Base-by-base conservation (phyloP, 2,329 filamentous ascomycete species). In the Zymoseptoria pseudotritici region DNA sequence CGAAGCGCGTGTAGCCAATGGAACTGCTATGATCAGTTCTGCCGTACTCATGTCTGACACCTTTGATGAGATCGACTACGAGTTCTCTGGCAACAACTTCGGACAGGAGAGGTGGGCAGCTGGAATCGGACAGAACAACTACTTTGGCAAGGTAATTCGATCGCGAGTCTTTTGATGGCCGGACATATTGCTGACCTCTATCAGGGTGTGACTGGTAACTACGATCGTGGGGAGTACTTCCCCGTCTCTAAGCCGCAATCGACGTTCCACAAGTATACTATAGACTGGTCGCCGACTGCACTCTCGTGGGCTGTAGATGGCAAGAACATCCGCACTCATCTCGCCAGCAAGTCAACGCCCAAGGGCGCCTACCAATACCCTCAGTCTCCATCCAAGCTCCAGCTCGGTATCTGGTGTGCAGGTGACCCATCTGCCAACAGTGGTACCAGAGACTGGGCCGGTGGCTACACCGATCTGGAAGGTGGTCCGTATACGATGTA, bases 231-330 rank as follows among this genome's bases (percentile, higher is more conserved):
- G 50, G 57, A 66, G 52, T 73, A 72, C 56, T 74, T 77, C 56
- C 65, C 71, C 9, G 74, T 77, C 53, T 59, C 71, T 55, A 68
- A 67, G 24, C 66, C 58, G 54, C 82, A 82, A 67, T 76, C 78
- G 53, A 82, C 84, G 57, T 79, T 78, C 67, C 84, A 88, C 78
- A 87, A 80, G 57, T 89, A 89, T 75, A 89, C 86, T 17, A 79
- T 83, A 29, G 77, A 83, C 62, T 91, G 88, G 88, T 89, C 85
- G 11, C 77, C 83, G 65, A 82, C 86, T 0, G 75, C 78, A 60
- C 74, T 90, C 9, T 80, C 84, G 60, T 91, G 84, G 82, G 83
- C 79, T 67, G 84, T 92, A 58, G 79, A 85, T 67, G 78, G 77
- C 60, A 66, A 64, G 4, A 67, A 74, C 22, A 71, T 80, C 22